phyloP scores from a whole-genome alignment of 2,329 filamentous ascomycete species.

The Penicillium corylophilum region DNA sequence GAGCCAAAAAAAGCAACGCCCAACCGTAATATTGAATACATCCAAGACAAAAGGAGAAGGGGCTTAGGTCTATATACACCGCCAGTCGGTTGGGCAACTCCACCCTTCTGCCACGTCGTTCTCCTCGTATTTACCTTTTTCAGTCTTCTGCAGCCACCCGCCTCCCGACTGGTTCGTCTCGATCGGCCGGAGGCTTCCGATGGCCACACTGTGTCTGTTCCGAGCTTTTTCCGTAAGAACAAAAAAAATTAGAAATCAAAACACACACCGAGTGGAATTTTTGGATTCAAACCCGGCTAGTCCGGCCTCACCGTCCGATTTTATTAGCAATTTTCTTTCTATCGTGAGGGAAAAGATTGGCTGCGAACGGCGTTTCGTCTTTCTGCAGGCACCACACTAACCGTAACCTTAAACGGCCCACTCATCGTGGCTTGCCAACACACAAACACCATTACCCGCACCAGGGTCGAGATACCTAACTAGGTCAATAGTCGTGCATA shows the following conservation, averaged over 20 bases:
- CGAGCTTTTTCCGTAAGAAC: neutral
- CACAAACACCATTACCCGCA: neutral
- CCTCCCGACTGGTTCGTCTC: conserved; percentile 31
- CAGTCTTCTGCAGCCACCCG: conserved; percentile 46
- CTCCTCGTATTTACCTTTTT: conserved; percentile 18
- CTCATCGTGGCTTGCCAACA: neutral
- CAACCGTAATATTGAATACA: neutral
- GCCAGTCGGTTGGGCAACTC: conserved; percentile 21
- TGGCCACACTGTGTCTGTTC: neutral
- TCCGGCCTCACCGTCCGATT: neutral
- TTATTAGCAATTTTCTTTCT: neutral
- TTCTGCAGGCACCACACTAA: conserved; percentile 25
- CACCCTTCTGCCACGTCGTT: conserved; percentile 20
- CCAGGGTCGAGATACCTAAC: neutral
- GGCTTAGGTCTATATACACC: conserved; percentile 12
- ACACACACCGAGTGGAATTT: no score
- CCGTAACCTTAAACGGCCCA: conserved; percentile 22
- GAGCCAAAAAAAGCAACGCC: neutral
- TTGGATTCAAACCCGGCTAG: neutral
- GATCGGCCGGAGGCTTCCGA: conserved; percentile 9
- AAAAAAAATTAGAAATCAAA: no score
- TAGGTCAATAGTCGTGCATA: neutral
- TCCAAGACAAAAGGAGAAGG: neutral
- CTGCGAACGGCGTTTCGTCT: conserved; percentile 13
- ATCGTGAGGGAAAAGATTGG: neutral